phyloP scores from a whole-genome alignment of 305 asterid species.

The Fraxinus greggii region DNA sequence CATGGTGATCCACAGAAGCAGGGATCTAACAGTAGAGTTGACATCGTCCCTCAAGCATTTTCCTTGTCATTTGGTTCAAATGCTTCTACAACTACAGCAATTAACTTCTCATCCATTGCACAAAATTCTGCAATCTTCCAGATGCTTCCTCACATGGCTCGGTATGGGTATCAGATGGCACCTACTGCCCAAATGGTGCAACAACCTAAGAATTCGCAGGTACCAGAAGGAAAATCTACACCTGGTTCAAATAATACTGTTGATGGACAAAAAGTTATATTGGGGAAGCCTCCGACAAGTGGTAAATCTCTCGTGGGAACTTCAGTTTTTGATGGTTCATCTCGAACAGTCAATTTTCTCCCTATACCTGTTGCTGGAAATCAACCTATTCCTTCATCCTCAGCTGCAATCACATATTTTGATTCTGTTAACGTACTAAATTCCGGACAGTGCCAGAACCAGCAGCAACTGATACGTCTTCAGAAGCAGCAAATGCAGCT shows the following conservation, averaged over 20 bases:
- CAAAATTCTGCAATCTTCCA: slow-evolving; percentile 38
- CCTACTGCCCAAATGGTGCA: slow-evolving; percentile 5
- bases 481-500: slow-evolving; percentile 40
- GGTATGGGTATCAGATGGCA: slow-evolving; percentile 31
- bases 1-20: slow-evolving; percentile 29
- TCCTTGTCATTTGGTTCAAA: slow-evolving; percentile 36
- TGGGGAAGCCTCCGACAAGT: slow-evolving; percentile 19
- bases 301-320: slow-evolving; percentile 28
- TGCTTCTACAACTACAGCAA: slow-evolving; percentile 30
- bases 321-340: slow-evolving; percentile 31
- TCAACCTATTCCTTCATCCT: slow-evolving; percentile 31
- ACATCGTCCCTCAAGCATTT: slow-evolving; percentile 34
- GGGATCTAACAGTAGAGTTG: slow-evolving; percentile 32
- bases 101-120: slow-evolving; percentile 33
- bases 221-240: slow-evolving; percentile 28
- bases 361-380: slow-evolving; percentile 24
- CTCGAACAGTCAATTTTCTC: slow-evolving; percentile 26
- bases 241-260: not conserved
- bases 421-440: slow-evolving; percentile 16
- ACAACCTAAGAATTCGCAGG: slow-evolving; percentile 31
- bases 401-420: slow-evolving; percentile 7
- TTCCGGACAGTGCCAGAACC: slow-evolving; percentile 30
- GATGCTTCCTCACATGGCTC: slow-evolving; percentile 41
- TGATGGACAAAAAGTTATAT: not conserved
- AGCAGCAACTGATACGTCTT: slow-evolving; percentile 32